Percentiles rank a stretch among this genome's conserved stretches.
Conservation (phyloP, 2,329 filamentous ascomycete species). For the Pyrenophora tritici-repentis region DNA sequence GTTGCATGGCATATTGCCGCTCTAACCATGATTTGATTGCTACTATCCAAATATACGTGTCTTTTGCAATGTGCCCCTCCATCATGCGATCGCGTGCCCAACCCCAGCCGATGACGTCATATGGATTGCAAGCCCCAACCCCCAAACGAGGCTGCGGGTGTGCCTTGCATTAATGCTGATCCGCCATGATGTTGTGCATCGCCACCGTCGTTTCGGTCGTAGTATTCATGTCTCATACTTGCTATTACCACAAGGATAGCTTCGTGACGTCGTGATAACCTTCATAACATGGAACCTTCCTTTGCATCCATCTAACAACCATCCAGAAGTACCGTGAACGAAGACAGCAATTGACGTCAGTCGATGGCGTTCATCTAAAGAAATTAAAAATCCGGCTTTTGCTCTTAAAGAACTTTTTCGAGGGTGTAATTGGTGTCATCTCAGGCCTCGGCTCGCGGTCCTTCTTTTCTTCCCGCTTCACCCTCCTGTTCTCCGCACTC, state of each 20-base stretch:
- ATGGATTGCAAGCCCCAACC: conserved; percentile 5
- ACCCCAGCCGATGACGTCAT: conserved; percentile 35
- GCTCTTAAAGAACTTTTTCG: conserved; percentile 41
- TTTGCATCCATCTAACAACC: conserved; percentile 9
- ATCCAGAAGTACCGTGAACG: conserved; percentile 4
- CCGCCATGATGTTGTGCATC: conserved; percentile 12
- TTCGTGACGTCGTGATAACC: conserved; percentile 23
- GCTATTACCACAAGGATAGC: conserved; percentile 23
- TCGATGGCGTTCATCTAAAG: conserved; percentile 25
- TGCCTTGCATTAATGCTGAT: conserved; percentile 45
- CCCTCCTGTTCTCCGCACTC: conserved; percentile 22
- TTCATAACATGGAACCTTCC: not conserved
- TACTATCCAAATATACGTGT: conserved; percentile 28
- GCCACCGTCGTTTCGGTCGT: conserved; percentile 8
- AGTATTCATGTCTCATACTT: conserved; percentile 12
- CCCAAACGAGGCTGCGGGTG: conserved; percentile 36
- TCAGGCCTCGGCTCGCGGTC: conserved; percentile 13
- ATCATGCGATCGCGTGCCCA: conserved; percentile 25
- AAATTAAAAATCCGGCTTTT: conserved; percentile 47
- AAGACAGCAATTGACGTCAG: not conserved
- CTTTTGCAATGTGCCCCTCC: conserved; percentile 16
- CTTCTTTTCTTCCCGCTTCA: conserved; percentile 19
- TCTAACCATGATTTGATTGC: conserved; percentile 17
- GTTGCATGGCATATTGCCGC: conserved; percentile 3
- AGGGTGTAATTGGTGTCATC: conserved; percentile 15